phyloP scores from a whole-genome alignment of 345 rosid species.

The Brassica incana region DNA sequence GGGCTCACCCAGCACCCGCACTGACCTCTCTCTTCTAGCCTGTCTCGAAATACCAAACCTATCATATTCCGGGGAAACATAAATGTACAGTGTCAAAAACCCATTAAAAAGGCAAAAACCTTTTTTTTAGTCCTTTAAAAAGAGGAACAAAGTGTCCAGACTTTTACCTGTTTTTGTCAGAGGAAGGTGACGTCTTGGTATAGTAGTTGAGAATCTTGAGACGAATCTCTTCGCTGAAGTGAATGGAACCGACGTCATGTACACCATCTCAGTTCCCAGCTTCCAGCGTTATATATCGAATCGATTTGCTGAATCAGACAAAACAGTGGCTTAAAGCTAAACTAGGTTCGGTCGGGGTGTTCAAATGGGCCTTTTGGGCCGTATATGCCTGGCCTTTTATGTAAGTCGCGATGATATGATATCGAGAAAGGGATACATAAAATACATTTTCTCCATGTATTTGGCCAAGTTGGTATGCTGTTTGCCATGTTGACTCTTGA shows the following conservation, averaged over 20 bases:
- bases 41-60: neutral
- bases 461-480: neutral
- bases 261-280: neutral
- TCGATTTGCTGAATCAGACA: neutral
- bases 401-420: too few species aligned
- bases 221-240: slow-evolving; percentile 1
- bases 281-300: neutral
- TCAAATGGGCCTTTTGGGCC: neutral
- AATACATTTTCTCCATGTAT: neutral
- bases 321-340: too few species aligned
- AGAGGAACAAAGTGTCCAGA: neutral
- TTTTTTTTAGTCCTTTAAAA: neutral
- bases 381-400: neutral
- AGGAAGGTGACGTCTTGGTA: neutral
- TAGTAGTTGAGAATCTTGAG: neutral
- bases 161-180: neutral
- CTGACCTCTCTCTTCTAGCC: neutral
- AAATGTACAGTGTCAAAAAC: neutral
- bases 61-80: neutral
- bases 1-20: neutral
- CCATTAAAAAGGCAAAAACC: neutral
- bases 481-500: too few species aligned
- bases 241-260: neutral
- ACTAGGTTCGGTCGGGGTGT: neutral
- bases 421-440: neutral